These are phyloP conservation scores for Diphasiastrum complanatum DNA, from an alignment of 83 land plant species.

Conservation along the genomic window DNA sequence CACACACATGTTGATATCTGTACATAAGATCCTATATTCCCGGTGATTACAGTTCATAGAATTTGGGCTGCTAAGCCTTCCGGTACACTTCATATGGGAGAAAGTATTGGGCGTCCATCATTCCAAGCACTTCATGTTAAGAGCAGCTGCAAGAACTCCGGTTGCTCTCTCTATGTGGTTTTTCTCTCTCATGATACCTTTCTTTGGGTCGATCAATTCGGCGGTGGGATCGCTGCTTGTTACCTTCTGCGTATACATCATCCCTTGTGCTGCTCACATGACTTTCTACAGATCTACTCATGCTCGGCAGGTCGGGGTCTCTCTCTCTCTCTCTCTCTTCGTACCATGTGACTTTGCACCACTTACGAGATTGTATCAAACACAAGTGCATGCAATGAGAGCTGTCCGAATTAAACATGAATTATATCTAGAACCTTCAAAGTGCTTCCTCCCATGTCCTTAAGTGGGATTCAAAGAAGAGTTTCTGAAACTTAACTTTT, in stretches of 20 bases:
- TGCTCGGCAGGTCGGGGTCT: neutral
- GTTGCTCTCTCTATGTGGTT: conserved; percentile 4
- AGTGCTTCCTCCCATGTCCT: too few relatives aligned
- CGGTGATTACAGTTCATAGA: conserved; percentile 6
- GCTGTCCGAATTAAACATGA: too few relatives aligned
- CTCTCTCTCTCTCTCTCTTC: too few relatives aligned
- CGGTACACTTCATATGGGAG: conserved; percentile 7
- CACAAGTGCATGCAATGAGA: too few relatives aligned
- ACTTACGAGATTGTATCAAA: too few relatives aligned
- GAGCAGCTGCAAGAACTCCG: neutral
- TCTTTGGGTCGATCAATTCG: conserved; percentile 8
- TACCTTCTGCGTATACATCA: conserved; percentile 1
- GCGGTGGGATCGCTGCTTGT: conserved; percentile 5
- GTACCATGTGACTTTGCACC: too few relatives aligned
- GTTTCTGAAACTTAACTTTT: too few relatives aligned
- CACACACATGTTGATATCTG: too few relatives aligned
- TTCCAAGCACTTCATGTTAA: neutral
- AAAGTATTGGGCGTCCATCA: conserved; percentile 9
- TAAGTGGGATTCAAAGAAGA: too few relatives aligned
- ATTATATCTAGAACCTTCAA: too few relatives aligned
- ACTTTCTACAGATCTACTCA: neutral
- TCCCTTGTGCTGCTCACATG: conserved; percentile 16
- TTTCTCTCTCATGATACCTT: neutral
- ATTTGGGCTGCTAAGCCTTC: conserved; percentile 5
- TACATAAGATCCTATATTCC: too few relatives aligned